Percentiles rank a stretch among this genome's conserved stretches.
These are phyloP conservation scores for Nyssa sinensis DNA, from an alignment of 148 eudicot species.

Conservation along the genomic window DNA sequence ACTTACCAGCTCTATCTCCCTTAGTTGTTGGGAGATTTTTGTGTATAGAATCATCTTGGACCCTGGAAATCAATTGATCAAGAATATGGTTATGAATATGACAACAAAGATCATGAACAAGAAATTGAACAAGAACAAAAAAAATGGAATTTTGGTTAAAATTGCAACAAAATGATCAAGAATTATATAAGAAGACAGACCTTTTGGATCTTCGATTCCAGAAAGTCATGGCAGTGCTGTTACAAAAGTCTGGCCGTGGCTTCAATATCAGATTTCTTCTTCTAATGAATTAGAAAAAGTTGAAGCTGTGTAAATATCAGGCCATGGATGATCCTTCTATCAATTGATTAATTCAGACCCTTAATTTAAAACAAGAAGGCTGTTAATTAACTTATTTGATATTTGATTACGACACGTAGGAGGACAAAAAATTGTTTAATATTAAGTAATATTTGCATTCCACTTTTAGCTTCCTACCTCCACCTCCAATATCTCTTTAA, in stretches of 20 bases:
- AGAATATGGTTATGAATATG: not conserved
- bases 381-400: too few relatives aligned
- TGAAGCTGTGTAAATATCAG: not conserved
- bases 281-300: not conserved
- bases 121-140: not conserved
- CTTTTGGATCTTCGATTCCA: constrained; percentile 65
- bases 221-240: constrained; percentile 34
- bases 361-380: too few relatives aligned
- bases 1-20: constrained; percentile 17
- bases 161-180: not conserved
- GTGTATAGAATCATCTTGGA: constrained; percentile 37
- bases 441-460: too few relatives aligned
- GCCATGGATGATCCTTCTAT: too few relatives aligned
- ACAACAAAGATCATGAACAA: not conserved
- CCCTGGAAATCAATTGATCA: constrained; percentile 24
- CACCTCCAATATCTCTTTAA: too few relatives aligned
- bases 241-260: constrained; percentile 7
- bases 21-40: constrained; percentile 9
- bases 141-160: too few relatives aligned
- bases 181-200: constrained; percentile 26
- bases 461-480: too few relatives aligned
- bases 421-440: too few relatives aligned
- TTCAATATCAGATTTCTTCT: not conserved
- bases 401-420: too few relatives aligned
- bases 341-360: too few relatives aligned